Evolutionary conservation across 148 eudicot species (phyloP).

Genomic region (Chenopodium berlandieri): DNA sequence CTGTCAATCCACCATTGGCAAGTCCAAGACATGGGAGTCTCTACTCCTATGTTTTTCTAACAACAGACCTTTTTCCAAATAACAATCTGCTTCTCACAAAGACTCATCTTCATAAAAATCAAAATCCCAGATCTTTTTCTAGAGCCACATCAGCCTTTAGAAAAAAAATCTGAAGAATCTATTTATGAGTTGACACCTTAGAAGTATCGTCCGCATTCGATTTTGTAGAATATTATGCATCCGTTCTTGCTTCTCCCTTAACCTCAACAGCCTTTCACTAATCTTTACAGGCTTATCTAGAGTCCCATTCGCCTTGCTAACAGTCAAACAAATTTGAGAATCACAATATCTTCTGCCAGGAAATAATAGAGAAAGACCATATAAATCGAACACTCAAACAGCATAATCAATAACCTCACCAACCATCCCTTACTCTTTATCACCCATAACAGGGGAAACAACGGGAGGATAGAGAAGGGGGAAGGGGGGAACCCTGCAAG

Average conservation of each 20-base stretch:
- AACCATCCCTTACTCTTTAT: neutral
- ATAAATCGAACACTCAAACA: neutral
- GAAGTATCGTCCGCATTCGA: neutral
- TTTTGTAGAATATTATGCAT: neutral
- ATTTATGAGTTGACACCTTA: neutral
- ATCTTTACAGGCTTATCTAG: neutral
- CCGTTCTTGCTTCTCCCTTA: neutral
- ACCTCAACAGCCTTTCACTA: neutral
- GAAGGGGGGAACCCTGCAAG: neutral
- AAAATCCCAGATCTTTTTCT: too few species aligned
- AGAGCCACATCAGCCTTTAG: neutral
- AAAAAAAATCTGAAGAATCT: neutral
- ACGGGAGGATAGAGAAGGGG: too few species aligned
- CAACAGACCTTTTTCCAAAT: neutral
- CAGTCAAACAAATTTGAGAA: neutral
- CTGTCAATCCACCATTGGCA: neutral
- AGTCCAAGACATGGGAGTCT: neutral
- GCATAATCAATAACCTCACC: neutral
- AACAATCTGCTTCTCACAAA: neutral
- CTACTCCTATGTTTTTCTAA: neutral
- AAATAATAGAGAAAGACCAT: neutral
- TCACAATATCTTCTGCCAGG: neutral
- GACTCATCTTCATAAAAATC: neutral
- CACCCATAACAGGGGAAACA: neutral
- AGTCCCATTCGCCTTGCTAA: neutral